phyloP scores from a whole-genome alignment of 768 basidiomycete species.

The Trametes villosa region DNA sequence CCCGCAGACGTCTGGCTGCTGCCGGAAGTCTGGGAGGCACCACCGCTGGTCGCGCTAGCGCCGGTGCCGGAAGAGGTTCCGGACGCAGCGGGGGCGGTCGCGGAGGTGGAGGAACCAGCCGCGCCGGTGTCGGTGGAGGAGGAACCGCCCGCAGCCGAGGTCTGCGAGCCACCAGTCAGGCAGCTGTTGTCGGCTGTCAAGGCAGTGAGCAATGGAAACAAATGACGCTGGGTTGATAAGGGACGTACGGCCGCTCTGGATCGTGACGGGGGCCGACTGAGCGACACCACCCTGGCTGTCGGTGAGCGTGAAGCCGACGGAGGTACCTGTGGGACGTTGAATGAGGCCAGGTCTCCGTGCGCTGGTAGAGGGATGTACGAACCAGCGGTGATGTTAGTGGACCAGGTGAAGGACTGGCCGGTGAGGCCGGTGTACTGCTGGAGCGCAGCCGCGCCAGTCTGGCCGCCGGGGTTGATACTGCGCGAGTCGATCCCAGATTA shows the following conservation, averaged over 20 bases:
- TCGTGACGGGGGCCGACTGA: slow-evolving; percentile 57
- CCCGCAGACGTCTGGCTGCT: background rate
- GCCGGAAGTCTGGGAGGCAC: background rate
- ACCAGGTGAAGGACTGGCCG: slow-evolving; percentile 56
- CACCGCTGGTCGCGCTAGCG: background rate
- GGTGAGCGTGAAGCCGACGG: slow-evolving; percentile 60
- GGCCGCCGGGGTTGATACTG: slow-evolving; percentile 59
- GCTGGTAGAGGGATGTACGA: slow-evolving; percentile 17
- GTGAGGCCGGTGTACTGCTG: slow-evolving; percentile 48
- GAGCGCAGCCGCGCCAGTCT: slow-evolving; percentile 50
- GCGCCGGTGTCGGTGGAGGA: background rate
- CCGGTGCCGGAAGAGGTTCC: slow-evolving; percentile 6
- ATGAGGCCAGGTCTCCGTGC: background rate
- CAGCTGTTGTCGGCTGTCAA: slow-evolving; percentile 42
- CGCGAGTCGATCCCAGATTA: background rate
- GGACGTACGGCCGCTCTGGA: slow-evolving; percentile 55
- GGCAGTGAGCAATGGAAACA: slow-evolving; percentile 9
- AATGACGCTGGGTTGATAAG: background rate
- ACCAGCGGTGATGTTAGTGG: slow-evolving; percentile 54
- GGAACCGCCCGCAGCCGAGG: slow-evolving; percentile 11
- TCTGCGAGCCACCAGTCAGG: slow-evolving; percentile 32
- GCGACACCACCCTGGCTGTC: slow-evolving; percentile 57
- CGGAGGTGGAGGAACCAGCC: background rate
- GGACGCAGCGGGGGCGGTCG: slow-evolving; percentile 3
- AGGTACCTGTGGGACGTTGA: slow-evolving; percentile 42